Conservation (phyloP, 441 rosid species). For the Jatropha podagrica region DNA sequence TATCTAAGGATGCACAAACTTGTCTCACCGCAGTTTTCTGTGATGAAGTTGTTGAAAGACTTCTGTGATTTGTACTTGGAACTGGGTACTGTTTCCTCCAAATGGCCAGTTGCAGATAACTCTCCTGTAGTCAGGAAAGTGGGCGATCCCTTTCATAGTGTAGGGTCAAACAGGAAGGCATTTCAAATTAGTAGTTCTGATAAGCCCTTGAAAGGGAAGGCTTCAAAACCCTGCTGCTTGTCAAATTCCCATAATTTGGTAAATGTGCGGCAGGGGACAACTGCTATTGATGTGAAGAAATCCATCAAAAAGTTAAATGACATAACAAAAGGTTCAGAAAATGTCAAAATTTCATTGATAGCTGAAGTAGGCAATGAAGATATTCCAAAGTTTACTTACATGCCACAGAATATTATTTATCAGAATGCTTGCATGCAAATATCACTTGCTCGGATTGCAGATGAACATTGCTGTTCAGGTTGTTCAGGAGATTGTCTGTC, state of each 20-base stretch:
- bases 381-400: conserved; percentile 64
- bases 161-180: conserved; percentile 13
- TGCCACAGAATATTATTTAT: conserved; percentile 54
- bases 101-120: neutral
- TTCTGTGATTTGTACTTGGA: conserved; percentile 24
- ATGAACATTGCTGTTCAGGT: conserved; percentile 67
- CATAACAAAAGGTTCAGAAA: conserved; percentile 66
- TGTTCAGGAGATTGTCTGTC: conserved; percentile 83
- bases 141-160: conserved; percentile 10
- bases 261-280: conserved; percentile 20
- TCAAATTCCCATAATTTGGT: neutral
- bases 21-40: conserved; percentile 23
- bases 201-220: conserved; percentile 19
- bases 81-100: conserved; percentile 7
- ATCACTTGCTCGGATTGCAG: conserved; percentile 72
- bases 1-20: conserved; percentile 18
- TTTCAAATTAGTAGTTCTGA: conserved; percentile 13
- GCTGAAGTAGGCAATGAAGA: conserved; percentile 48
- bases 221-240: conserved; percentile 21
- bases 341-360: conserved; percentile 56
- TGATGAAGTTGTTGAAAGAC: conserved; percentile 22
- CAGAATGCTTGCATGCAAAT: conserved; percentile 66
- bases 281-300: conserved; percentile 30
- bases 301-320: conserved; percentile 29
- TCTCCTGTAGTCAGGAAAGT: neutral